phyloP scores from a whole-genome alignment of 129 eudicot species.

The Sambucus nigra region DNA sequence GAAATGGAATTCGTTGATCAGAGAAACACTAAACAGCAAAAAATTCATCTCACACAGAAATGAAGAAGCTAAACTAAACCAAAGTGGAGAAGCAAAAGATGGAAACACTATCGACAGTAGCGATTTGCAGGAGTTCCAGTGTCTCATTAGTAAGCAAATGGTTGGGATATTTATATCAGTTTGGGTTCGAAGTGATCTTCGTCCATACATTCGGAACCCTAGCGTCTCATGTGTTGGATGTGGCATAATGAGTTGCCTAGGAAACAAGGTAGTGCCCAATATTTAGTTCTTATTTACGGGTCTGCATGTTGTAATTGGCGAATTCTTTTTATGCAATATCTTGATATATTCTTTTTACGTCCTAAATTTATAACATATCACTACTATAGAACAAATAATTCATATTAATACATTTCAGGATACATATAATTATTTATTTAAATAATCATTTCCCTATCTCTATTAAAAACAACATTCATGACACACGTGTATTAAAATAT shows the following conservation, averaged over 20 bases:
- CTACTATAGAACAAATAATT: too few species aligned
- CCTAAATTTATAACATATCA: too few species aligned
- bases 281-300: too few species aligned
- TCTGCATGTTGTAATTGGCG: too few species aligned
- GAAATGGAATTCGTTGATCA: constrained; percentile 55
- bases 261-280: constrained; percentile 89
- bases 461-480: too few species aligned
- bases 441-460: too few species aligned
- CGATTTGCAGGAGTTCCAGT: constrained; percentile 25
- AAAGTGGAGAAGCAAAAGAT: constrained; percentile 8
- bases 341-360: too few species aligned
- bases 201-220: constrained; percentile 30
- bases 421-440: too few species aligned
- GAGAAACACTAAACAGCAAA: constrained; percentile 34
- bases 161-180: constrained; percentile 66
- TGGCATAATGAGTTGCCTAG: constrained; percentile 81
- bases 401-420: too few species aligned
- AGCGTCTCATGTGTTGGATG: constrained; percentile 72
- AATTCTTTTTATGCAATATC: too few species aligned
- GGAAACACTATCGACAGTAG: constrained; percentile 11
- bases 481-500: too few species aligned
- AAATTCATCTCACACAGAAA: neutral
- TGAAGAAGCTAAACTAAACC: constrained; percentile 7
- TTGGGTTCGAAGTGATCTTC: constrained; percentile 66
- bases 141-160: constrained; percentile 62